A percentile compares a stretch with the other conserved stretches of the same genome.
phyloP scores from a whole-genome alignment of 345 rosid species.

The Melastoma malabathricum region DNA sequence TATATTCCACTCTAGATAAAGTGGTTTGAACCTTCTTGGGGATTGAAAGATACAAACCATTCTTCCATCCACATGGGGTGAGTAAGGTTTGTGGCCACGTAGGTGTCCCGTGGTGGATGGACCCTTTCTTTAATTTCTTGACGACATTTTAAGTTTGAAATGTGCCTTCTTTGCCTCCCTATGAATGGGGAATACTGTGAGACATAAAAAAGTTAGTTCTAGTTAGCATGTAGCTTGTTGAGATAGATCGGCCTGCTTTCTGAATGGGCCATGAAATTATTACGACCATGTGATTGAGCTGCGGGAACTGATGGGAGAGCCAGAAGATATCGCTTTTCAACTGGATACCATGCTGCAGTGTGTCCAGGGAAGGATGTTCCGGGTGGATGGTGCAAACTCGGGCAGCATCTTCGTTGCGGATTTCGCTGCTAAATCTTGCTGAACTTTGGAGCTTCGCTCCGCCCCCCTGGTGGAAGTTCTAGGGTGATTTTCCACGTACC shows the following conservation, averaged over 20 bases:
- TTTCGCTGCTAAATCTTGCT: slow-evolving; percentile 14
- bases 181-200: too few species aligned
- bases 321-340: slow-evolving; percentile 13
- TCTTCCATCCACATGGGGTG: background rate
- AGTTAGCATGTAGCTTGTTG: too few species aligned
- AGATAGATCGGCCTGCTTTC: background rate
- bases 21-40: background rate
- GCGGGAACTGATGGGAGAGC: slow-evolving; percentile 39
- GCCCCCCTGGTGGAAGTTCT: too few species aligned
- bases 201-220: too few species aligned
- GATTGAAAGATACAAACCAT: background rate
- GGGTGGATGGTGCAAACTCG: slow-evolving; percentile 68
- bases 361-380: slow-evolving; percentile 33
- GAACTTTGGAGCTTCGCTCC: background rate
- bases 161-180: too few species aligned
- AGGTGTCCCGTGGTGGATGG: too few species aligned
- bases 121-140: too few species aligned
- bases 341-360: slow-evolving; percentile 28
- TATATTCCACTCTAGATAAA: background rate
- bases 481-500: too few species aligned
- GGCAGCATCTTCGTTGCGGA: slow-evolving; percentile 54
- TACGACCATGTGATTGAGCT: slow-evolving; percentile 11
- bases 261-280: background rate
- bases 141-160: too few species aligned
- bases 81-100: too few species aligned